These are phyloP conservation scores for Cymbomonas tetramitiformis DNA, from an alignment of 139 green algal genomes.

Conservation along the genomic window DNA sequence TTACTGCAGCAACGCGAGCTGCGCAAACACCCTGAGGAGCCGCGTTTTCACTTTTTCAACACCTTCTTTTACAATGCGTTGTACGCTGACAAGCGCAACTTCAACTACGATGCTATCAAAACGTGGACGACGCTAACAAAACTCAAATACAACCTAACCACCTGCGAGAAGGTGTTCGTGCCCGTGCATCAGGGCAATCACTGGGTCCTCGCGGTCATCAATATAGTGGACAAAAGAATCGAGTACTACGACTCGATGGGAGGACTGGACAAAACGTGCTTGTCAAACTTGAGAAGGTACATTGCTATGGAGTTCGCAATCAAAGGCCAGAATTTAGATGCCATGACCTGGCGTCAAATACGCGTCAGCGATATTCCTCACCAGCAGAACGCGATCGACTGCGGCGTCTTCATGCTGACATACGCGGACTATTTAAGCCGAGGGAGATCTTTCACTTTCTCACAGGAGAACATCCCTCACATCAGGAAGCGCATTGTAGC, in stretches of 20 bases:
- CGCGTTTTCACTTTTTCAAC: constrained; percentile 32
- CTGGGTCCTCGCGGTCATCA: constrained; percentile 34
- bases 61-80: constrained; percentile 40
- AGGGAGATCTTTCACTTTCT: no score
- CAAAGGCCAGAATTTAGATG: constrained; percentile 27
- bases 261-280: constrained; percentile 8
- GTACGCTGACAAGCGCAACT: constrained; percentile 3
- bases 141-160: constrained; percentile 20
- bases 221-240: constrained; percentile 24
- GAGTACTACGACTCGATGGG: constrained; percentile 33
- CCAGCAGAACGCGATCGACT: constrained; percentile 30
- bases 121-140: constrained; percentile 29
- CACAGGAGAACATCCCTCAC: no score
- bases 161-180: constrained; percentile 39
- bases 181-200: constrained; percentile 31
- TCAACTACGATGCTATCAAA: constrained; percentile 28
- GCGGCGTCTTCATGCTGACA: constrained; percentile 26
- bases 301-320: constrained; percentile 31
- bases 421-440: no score
- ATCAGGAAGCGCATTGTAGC: no score
- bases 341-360: constrained; percentile 12
- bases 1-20: constrained; percentile 25
- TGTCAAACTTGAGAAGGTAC: constrained; percentile 24
- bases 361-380: constrained; percentile 28
- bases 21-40: no score